Evolutionary conservation across 1,284 basidiomycete genomes (phyloP), one percentile per base, ranked within the genome.

Genomic region (Apiotrichum sp.): DNA sequence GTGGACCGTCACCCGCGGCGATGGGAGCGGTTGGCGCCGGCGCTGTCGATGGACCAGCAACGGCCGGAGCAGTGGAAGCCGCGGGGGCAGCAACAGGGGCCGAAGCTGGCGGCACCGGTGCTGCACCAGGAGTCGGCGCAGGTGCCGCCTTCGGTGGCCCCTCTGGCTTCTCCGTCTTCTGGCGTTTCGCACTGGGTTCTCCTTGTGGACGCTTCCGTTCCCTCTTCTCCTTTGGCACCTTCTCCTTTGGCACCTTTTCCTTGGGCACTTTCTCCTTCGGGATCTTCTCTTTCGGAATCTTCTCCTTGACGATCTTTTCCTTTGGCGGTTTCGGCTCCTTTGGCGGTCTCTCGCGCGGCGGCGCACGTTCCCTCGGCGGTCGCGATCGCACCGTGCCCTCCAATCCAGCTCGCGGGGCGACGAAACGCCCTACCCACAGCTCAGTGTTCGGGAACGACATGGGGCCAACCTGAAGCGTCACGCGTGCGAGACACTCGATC

Each of bases 391-490:
- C 61, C 13, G 56, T 58, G 0, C 51, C 54, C 1, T 45, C 49
- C 0, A 46, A 41, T 4, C 57, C 53, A 7, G 49, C 42, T 32
- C 67, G 53, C 4, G 68, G 67, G 44, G 67, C 64, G 3, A 74
- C 71, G 51, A 74, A 74, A n/a, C 65, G 54, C 2, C 70, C 73
- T 13, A 73, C 58, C 73, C 73, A 74, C 4, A 74, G 59, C 54
- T 73, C 71, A 2, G 70, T 72, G 35, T 64, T 66, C 4, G 68
- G 69, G 50, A 65, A 74, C 10, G 65, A 65, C 34, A 74, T 65
- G 1, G 71, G 68, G 32, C 73, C 73, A 11, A 74, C 59, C 9
- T 67, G 56, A 8, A 74, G 52, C 3, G 65, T 72, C 3, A 68
- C 66, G 9, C 73, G 57, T 0, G 67, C 64, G 40, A 74, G 68